A percentile compares a stretch with the other conserved stretches of the same genome.
Conservation (phyloP, 352 stramenopile genomes). For the Phytophthora podocarpi region DNA sequence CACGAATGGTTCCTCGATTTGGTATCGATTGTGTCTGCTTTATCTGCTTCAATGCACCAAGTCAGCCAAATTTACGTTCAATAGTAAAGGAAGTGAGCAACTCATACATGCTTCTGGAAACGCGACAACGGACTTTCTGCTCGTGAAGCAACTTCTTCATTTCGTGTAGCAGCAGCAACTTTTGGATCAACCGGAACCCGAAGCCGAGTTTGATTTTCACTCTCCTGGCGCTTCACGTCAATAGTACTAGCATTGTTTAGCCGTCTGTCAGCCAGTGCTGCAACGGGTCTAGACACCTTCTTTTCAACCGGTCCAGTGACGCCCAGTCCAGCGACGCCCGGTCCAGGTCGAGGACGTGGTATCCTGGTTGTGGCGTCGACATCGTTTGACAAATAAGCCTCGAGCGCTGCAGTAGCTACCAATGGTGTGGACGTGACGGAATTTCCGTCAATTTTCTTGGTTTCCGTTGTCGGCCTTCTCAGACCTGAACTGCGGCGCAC, state of each 20-base stretch:
- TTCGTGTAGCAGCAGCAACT: neutral
- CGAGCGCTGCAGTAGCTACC: constrained; percentile 12
- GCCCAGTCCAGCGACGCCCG: too few species aligned
- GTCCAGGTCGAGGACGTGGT: neutral
- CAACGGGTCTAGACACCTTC: neutral
- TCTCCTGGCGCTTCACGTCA: neutral
- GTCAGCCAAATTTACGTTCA: constrained; percentile 3
- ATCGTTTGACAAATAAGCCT: constrained; percentile 19
- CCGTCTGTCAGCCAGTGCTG: neutral
- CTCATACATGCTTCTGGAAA: constrained; percentile 46
- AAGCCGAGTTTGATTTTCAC: neutral
- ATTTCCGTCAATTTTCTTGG: constrained; percentile 3
- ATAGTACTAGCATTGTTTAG: neutral
- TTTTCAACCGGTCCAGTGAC: neutral
- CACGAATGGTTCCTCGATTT: neutral
- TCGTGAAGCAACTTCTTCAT: neutral
- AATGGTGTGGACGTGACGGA: neutral
- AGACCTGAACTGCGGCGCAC: neutral
- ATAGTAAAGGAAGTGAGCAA: neutral
- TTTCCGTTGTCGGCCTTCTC: constrained; percentile 2
- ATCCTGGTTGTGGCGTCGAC: constrained; percentile 23
- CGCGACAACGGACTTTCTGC: constrained; percentile 50
- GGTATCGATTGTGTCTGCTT: neutral
- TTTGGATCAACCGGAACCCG: neutral
- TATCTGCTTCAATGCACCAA: constrained; percentile 14